A percentile compares a stretch with the other conserved stretches of the same genome.
phyloP scores from a whole-genome alignment of 768 basidiomycete species.

The Mycena pura region DNA sequence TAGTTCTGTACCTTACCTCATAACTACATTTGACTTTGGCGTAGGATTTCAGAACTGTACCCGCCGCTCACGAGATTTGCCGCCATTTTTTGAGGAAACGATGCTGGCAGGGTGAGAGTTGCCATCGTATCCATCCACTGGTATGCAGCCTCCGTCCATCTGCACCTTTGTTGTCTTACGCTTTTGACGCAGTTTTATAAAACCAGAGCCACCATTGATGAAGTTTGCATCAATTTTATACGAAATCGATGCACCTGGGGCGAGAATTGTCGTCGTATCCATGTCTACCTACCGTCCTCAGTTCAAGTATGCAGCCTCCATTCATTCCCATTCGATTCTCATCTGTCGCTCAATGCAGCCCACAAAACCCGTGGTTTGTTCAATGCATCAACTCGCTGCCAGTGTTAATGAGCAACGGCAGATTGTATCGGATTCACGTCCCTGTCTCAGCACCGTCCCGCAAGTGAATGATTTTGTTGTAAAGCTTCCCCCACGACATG shows the following conservation, averaged over 20 bases:
- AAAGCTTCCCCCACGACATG: slow-evolving; percentile 7
- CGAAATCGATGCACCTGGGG: slow-evolving; percentile 8
- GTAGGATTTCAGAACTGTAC: no score
- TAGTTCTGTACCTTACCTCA: no score
- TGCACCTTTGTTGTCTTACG: neutral
- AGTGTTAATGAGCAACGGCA: neutral
- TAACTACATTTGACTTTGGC: neutral
- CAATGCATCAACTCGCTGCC: neutral
- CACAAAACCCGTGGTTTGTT: neutral
- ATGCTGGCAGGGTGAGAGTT: no score
- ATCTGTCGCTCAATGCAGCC: neutral
- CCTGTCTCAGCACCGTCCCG: neutral
- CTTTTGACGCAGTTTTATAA: neutral
- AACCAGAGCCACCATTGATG: slow-evolving; percentile 15
- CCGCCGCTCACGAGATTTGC: no score
- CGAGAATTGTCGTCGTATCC: slow-evolving; percentile 8
- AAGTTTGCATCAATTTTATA: slow-evolving; percentile 43
- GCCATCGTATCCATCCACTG: neutral
- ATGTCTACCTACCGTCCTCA: neutral
- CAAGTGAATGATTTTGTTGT: neutral
- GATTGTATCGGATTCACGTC: neutral
- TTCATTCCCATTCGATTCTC: neutral
- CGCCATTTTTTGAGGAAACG: no score
- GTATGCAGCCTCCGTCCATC: neutral
- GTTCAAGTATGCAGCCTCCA: neutral